These are phyloP conservation scores for Cicer pinnatifidum DNA, from an alignment of 306 rosid genomes.

Conservation along the genomic window DNA sequence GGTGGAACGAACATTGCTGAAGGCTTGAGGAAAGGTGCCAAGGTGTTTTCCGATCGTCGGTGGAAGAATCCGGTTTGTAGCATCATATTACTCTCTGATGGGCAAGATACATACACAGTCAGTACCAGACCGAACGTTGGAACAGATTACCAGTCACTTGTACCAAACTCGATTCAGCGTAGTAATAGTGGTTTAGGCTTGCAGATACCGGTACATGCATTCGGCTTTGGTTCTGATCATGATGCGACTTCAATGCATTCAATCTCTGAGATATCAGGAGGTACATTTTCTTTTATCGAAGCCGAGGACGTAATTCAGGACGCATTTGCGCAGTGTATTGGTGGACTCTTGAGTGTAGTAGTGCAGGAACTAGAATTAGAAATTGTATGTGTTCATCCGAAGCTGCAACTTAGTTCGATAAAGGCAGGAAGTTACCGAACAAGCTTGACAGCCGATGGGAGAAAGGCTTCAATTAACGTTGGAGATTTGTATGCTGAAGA, in stretches of 20 bases:
- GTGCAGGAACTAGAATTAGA: slow-evolving; percentile 78
- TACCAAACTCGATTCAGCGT: slow-evolving; percentile 68
- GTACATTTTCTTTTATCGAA: slow-evolving; percentile 96
- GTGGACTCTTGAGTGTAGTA: slow-evolving; percentile 94
- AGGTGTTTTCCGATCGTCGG: slow-evolving; percentile 74
- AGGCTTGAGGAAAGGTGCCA: slow-evolving; percentile 86
- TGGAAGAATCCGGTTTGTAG: slow-evolving; percentile 86
- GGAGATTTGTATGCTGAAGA: slow-evolving; percentile 96
- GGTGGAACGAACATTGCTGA: slow-evolving; percentile 98
- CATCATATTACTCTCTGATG: slow-evolving; percentile 89
- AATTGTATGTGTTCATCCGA: slow-evolving; percentile 65
- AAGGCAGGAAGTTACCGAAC: slow-evolving; percentile 84
- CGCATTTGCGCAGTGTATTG: slow-evolving; percentile 98
- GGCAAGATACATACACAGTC: slow-evolving; percentile 88
- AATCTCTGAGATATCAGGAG: slow-evolving; percentile 84
- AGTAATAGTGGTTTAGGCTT: slow-evolving; percentile 53
- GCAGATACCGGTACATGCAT: slow-evolving; percentile 91
- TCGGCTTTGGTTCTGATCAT: slow-evolving; percentile 91
- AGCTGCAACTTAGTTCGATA: slow-evolving; percentile 63
- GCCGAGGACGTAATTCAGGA: slow-evolving; percentile 92
- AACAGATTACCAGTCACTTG: slow-evolving; percentile 67
- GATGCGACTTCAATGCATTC: slow-evolving; percentile 90
- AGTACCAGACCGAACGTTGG: slow-evolving; percentile 52
- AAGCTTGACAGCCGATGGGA: slow-evolving; percentile 55
- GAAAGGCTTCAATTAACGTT: slow-evolving; percentile 63